Percentiles rank a stretch among this genome's conserved stretches.
Evolutionary conservation across 257 asterid genomes (phyloP).

Genomic region (Primulina eburnea): DNA sequence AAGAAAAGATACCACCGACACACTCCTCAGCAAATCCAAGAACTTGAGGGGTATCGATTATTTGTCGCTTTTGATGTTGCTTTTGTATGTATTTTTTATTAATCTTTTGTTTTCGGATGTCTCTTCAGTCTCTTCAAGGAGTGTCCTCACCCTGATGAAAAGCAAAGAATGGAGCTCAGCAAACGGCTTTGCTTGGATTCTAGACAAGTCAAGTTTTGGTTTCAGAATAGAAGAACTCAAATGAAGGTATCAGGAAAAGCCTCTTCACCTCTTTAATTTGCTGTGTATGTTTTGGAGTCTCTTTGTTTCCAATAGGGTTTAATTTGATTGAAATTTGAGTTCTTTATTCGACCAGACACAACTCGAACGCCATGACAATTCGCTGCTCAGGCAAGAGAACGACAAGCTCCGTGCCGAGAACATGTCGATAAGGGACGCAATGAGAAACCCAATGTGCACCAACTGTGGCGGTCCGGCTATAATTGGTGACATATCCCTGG

Average conservation of each 20-base stretch:
- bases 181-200: conserved; percentile 72
- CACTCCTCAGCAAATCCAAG: conserved; percentile 98
- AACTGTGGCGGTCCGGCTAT: conserved; percentile 59
- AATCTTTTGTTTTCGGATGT: conserved; percentile 7
- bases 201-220: conserved; percentile 93
- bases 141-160: conserved; percentile 98
- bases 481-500: conserved; percentile 49
- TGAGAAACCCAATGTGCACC: conserved; percentile 54
- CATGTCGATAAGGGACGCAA: conserved; percentile 54
- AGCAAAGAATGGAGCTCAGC: conserved; percentile 88
- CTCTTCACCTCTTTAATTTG: background rate
- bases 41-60: conserved; percentile 68
- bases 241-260: conserved; percentile 66
- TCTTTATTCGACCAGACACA: conserved; percentile 42
- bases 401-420: conserved; percentile 55
- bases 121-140: conserved; percentile 73
- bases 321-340: conserved; percentile 13
- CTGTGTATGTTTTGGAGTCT: background rate
- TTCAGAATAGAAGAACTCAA: conserved; percentile 89
- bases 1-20: conserved; percentile 96
- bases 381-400: conserved; percentile 50
- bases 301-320: background rate
- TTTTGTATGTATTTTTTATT: background rate
- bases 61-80: background rate
- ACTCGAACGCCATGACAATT: conserved; percentile 56